phyloP scores from a whole-genome alignment of 2,329 filamentous ascomycete species.

The Colletotrichum viniferum region DNA sequence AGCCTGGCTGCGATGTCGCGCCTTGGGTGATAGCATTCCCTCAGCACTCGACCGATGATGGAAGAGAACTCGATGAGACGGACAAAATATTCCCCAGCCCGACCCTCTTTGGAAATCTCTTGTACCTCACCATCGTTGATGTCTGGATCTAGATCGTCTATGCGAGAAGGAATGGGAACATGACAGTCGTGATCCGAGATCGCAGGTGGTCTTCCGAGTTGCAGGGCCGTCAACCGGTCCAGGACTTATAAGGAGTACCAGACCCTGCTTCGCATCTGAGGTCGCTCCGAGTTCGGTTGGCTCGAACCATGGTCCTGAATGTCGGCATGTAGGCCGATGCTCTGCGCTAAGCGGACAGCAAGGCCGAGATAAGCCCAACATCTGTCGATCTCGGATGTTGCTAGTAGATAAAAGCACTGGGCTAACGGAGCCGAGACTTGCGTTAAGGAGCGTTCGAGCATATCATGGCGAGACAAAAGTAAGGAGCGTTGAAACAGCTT shows the following conservation, averaged over 20 bases:
- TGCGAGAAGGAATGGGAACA: rapidly evolving
- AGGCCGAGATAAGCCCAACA: neutral
- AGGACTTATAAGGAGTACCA: neutral
- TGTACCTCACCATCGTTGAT: rapidly evolving
- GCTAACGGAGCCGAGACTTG: neutral
- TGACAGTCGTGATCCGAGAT: neutral
- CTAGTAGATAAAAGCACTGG: neutral
- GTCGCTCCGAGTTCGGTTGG: neutral
- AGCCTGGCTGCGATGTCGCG: neutral
- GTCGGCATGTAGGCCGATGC: neutral
- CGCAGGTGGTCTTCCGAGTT: neutral
- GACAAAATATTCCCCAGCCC: neutral
- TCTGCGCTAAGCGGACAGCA: neutral
- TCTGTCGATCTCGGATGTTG: neutral
- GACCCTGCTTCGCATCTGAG: neutral
- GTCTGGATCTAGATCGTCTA: neutral
- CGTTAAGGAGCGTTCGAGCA: neutral
- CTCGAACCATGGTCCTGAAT: neutral
- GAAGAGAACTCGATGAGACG: neutral
- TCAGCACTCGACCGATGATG: neutral
- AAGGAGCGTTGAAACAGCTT: neutral
- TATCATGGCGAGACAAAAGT: neutral
- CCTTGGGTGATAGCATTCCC: neutral
- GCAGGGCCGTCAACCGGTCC: neutral
- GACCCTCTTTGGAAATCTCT: neutral